Conservation (phyloP, 2,329 filamentous ascomycete genomes). For the Bipolaris cookei region DNA sequence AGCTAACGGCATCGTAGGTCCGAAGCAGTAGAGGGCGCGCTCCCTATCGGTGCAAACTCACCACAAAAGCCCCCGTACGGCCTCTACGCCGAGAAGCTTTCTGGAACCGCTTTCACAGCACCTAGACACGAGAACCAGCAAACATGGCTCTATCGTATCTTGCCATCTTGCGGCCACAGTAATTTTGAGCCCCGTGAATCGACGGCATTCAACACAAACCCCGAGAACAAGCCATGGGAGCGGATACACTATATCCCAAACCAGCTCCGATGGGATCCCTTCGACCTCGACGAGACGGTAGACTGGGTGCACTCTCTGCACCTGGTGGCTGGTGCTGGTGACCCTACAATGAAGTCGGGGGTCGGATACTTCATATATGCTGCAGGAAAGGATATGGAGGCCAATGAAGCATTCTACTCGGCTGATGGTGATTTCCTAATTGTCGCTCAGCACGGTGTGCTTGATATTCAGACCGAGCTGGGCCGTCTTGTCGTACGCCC, state of each 20-base stretch:
- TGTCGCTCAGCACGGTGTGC: conserved; percentile 67
- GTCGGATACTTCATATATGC: conserved; percentile 82
- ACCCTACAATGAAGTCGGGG: conserved; percentile 78
- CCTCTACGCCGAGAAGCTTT: conserved; percentile 77
- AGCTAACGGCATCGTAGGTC: conserved; percentile 58
- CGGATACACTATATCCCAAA: conserved; percentile 78
- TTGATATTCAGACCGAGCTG: conserved; percentile 73
- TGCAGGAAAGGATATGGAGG: conserved; percentile 77
- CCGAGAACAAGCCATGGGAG: conserved; percentile 57
- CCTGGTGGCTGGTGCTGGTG: conserved; percentile 78
- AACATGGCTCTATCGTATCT: conserved; percentile 64
- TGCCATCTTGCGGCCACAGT: conserved; percentile 64
- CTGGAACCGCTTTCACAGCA: conserved; percentile 66
- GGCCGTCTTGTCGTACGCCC: conserved; percentile 69
- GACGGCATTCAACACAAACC: conserved; percentile 58
- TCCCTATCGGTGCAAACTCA: conserved; percentile 78
- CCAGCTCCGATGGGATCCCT: conserved; percentile 80
- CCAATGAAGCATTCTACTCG: conserved; percentile 80
- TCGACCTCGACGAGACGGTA: conserved; percentile 72
- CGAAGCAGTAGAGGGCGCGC: conserved; percentile 75
- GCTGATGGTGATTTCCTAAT: conserved; percentile 74
- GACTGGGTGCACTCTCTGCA: conserved; percentile 74
- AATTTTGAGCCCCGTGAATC: conserved; percentile 60
- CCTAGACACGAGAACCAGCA: conserved; percentile 64
- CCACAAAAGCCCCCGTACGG: conserved; percentile 80